Percentiles rank a stretch among this genome's conserved stretches.
Conservation (phyloP, 2,329 filamentous ascomycete species). For the Xylariales sp. region DNA sequence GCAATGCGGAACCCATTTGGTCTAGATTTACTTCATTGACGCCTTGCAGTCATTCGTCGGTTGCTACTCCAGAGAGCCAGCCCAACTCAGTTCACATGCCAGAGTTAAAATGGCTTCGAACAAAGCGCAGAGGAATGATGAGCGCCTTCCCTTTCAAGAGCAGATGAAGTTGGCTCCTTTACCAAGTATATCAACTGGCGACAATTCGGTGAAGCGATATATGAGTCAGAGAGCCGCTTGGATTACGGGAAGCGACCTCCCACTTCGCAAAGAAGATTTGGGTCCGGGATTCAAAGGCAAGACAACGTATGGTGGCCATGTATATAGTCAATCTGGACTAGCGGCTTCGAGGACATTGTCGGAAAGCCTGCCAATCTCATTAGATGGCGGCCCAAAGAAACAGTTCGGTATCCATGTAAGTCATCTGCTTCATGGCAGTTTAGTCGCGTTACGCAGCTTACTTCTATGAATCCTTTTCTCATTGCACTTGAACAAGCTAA, state of each 20-base stretch:
- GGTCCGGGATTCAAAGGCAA: slow-evolving; percentile 10
- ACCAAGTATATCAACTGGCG: slow-evolving; percentile 16
- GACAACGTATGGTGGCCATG: slow-evolving; percentile 38
- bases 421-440: no score
- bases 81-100: no score
- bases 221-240: slow-evolving; percentile 31
- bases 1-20: no score
- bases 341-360: slow-evolving; percentile 31
- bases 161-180: slow-evolving; percentile 28
- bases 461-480: no score
- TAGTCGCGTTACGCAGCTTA: no score
- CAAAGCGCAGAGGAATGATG: neutral
- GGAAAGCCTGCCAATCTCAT: slow-evolving; percentile 20
- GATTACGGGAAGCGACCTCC: slow-evolving; percentile 26
- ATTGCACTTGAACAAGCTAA: no score
- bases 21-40: no score
- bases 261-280: slow-evolving; percentile 4
- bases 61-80: no score
- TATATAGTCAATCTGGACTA: slow-evolving; percentile 37
- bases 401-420: slow-evolving; percentile 37
- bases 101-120: slow-evolving; percentile 4
- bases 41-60: no score
- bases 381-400: slow-evolving; percentile 8
- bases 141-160: slow-evolving; percentile 31
- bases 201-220: slow-evolving; percentile 22